These are phyloP conservation scores for Sclerotinia borealis DNA, from an alignment of 2,329 filamentous ascomycete genomes.

Conservation along the genomic window DNA sequence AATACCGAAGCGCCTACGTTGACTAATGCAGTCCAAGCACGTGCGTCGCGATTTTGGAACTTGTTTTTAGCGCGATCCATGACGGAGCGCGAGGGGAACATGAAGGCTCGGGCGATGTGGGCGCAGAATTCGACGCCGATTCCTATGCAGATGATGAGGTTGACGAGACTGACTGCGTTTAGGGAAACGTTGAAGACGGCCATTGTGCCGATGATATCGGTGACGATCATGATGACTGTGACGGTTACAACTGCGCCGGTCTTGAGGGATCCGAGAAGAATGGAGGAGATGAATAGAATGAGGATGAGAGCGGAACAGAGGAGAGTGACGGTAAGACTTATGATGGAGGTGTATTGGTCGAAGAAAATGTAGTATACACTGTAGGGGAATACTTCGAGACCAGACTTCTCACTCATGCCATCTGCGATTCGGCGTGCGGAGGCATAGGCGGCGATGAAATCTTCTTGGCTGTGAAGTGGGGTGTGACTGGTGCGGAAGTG, in stretches of 20 bases:
- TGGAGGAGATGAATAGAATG: slow-evolving; percentile 72
- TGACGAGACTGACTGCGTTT: slow-evolving; percentile 92
- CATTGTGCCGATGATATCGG: slow-evolving; percentile 95
- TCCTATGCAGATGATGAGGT: slow-evolving; percentile 93
- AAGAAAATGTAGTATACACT: slow-evolving; percentile 99
- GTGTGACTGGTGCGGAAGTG: slow-evolving; percentile 91
- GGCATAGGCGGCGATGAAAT: slow-evolving; percentile 88
- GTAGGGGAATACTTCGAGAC: slow-evolving; percentile 87
- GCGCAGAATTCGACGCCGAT: slow-evolving; percentile 97
- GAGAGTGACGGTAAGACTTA: slow-evolving; percentile 70
- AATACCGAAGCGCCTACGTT: slow-evolving; percentile 95
- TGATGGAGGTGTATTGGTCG: slow-evolving; percentile 87
- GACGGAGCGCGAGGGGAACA: slow-evolving; percentile 78
- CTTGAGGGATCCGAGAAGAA: slow-evolving; percentile 75
- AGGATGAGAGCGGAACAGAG: slow-evolving; percentile 78
- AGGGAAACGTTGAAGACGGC: slow-evolving; percentile 80
- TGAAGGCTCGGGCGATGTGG: slow-evolving; percentile 92
- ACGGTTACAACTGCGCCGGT: slow-evolving; percentile 78
- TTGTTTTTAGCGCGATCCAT: slow-evolving; percentile 74
- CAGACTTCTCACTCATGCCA: slow-evolving; percentile 64
- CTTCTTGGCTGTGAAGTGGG: slow-evolving; percentile 77
- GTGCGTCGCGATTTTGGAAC: slow-evolving; percentile 75
- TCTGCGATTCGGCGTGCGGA: slow-evolving; percentile 82
- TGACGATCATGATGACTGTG: slow-evolving; percentile 87
- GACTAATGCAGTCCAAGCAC: slow-evolving; percentile 87